Conservation (phyloP, 257 asterid genomes). For the Eustoma russellianum region DNA sequence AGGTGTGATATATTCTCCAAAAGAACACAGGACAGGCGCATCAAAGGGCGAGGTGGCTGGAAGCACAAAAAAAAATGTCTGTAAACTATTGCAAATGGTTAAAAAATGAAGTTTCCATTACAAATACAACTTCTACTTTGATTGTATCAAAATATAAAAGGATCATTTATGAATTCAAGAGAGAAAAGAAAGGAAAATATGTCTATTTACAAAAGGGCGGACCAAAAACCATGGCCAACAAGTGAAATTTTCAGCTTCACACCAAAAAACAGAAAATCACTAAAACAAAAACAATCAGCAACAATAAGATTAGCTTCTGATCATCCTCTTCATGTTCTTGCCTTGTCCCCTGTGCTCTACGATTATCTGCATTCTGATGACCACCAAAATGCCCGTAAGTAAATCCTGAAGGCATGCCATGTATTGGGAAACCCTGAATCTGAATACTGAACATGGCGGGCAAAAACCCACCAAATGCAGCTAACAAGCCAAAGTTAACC, state of each 20-base stretch:
- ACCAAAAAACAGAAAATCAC: constrained; percentile 13
- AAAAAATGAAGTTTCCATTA: too few relatives aligned
- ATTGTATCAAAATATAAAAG: too few relatives aligned
- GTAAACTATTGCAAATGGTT: too few relatives aligned
- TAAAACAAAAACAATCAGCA: constrained; percentile 26
- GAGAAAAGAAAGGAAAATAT: too few relatives aligned
- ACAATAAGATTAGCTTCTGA: constrained; percentile 40
- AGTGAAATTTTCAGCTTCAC: neutral
- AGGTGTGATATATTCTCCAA: too few relatives aligned
- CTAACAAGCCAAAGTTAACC: constrained; percentile 40
- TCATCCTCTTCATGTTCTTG: constrained; percentile 33
- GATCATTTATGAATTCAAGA: too few relatives aligned
- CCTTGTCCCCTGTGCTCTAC: constrained; percentile 10
- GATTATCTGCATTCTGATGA: constrained; percentile 14
- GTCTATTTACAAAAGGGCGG: constrained; percentile 8
- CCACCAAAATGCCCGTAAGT: constrained; percentile 27
- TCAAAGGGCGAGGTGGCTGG: too few relatives aligned
- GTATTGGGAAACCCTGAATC: constrained; percentile 22
- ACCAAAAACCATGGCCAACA: neutral
- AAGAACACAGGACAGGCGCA: too few relatives aligned
- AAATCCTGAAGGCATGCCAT: constrained; percentile 24
- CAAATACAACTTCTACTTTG: too few relatives aligned
- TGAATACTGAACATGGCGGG: constrained; percentile 42
- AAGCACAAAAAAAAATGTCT: too few relatives aligned
- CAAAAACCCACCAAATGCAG: constrained; percentile 52